Base-by-base conservation (phyloP, 331 rosid species). In the Quercus lobata region DNA sequence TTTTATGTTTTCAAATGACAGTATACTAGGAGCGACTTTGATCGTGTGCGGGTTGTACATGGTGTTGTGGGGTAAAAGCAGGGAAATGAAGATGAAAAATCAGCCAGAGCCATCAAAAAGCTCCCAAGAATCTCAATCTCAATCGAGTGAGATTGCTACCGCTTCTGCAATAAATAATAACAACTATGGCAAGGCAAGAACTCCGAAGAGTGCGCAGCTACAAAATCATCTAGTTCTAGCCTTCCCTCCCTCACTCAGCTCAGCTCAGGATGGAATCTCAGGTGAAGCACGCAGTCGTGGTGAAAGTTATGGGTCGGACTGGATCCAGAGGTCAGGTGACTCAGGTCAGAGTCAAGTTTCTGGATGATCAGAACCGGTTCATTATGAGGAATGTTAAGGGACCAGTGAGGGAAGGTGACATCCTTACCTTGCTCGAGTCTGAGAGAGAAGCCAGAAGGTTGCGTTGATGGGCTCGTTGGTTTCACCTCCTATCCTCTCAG, bases 11-110 rank as follows among this genome's bases (percentile, higher is more conserved):
- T 44, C 14, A 60, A 16, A 57, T n/a, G 15, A 19, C 41, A 91
- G 97, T 78, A 76, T 90, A 72, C 2, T 93, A 60, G 98, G 91
- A 79, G 90, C 90, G 44, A 82, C 74, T 81, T 5, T 89, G 78
- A 90, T 93, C 7, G 85, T 90, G 77, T 66, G 80, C 37, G 94
- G 98, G 0, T 46, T 93, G 49, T 93, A 91, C 37, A 55, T 85
- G 79, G 97, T 91, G 71, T 77, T 88, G 17, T 88, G 94, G 94
- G 91, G 94, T 15, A 84, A 88, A 24, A 60, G 76, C 16, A 63
- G 75, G 73, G 92, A 89, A 83, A 82, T 82, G 78, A 79, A 83
- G 76, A 86, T 10, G 69, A 78, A 57, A 41, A 9, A 41, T 41
- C 46, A 41, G 41, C 18, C 57, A 60, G 70, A 21, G 11, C 21